These are phyloP conservation scores for Candida loeiensis DNA, from an alignment of 805 yeast species.

Conservation along the genomic window DNA sequence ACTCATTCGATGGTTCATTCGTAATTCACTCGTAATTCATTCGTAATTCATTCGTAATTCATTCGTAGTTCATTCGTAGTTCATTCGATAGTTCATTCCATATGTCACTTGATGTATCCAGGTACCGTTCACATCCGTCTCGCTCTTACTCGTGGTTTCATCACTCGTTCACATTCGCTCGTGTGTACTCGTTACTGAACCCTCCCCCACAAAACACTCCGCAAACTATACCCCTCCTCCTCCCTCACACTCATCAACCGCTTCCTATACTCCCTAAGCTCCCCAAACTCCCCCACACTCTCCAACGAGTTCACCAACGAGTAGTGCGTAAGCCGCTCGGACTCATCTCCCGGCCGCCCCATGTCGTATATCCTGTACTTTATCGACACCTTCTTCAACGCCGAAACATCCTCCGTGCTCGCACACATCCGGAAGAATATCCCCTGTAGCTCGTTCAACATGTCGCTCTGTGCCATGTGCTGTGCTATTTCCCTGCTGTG, in stretches of 20 bases:
- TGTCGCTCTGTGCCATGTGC: slow-evolving; percentile 13
- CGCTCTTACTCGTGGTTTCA: too few relatives aligned
- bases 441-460: slow-evolving; percentile 21
- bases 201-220: slow-evolving; percentile 4
- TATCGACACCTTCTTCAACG: slow-evolving; percentile 30
- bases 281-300: slow-evolving; percentile 6
- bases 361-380: slow-evolving; percentile 26
- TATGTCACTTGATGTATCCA: too few relatives aligned
- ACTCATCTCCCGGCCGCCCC: slow-evolving; percentile 10
- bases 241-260: slow-evolving; percentile 8
- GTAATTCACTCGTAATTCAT: too few relatives aligned
- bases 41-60: too few relatives aligned
- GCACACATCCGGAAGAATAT: slow-evolving; percentile 23
- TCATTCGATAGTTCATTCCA: too few relatives aligned
- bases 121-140: too few relatives aligned
- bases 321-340: slow-evolving; percentile 13
- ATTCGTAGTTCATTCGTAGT: too few relatives aligned
- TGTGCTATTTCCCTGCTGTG: slow-evolving; percentile 13
- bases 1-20: too few relatives aligned
- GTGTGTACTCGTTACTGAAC: too few relatives aligned
- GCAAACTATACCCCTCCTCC: slow-evolving; percentile 2
- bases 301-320: slow-evolving; percentile 16
- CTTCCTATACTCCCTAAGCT: slow-evolving; percentile 9
- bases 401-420: slow-evolving; percentile 21
- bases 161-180: too few relatives aligned